Conservation (phyloP, 2,329 filamentous ascomycete species). For the Emmonsiellopsis sp. region DNA sequence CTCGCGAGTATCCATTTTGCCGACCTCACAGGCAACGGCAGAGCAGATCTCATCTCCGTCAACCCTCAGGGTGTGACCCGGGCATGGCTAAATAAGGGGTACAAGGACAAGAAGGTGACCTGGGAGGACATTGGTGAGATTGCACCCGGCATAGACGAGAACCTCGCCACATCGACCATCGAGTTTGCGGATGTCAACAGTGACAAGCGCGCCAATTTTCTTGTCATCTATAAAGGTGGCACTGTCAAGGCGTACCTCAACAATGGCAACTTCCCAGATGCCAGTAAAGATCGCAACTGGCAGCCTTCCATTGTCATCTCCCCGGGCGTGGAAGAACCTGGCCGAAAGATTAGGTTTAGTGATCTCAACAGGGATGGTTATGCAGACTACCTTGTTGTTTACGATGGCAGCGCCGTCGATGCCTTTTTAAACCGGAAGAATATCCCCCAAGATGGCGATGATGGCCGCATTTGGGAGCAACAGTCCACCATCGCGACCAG, state of each 20-base stretch:
- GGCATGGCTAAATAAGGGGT: constrained; percentile 3
- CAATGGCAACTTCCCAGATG: neutral
- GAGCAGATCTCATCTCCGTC: constrained; percentile 7
- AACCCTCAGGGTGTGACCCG: neutral
- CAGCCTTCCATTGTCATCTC: too few species aligned
- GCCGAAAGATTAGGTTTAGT: too few species aligned
- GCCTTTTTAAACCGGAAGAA: too few species aligned
- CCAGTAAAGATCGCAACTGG: too few species aligned
- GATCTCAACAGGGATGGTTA: too few species aligned
- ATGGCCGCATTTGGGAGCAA: too few species aligned
- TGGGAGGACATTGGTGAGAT: neutral
- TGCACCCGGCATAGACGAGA: too few species aligned
- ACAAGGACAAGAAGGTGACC: neutral
- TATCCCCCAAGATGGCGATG: too few species aligned
- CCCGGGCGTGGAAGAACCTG: too few species aligned
- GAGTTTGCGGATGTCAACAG: constrained; percentile 8
- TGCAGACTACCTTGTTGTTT: too few species aligned
- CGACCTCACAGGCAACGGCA: constrained; percentile 7
- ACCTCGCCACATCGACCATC: too few species aligned
- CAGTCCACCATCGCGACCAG: neutral
- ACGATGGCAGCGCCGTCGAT: too few species aligned
- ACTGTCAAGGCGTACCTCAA: constrained; percentile 4
- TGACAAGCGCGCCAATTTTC: neutral
- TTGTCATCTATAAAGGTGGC: constrained; percentile 2
- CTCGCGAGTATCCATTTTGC: neutral